Evolutionary conservation across 1,284 basidiomycete species (phyloP).

Genomic region (Irpex lacteus): DNA sequence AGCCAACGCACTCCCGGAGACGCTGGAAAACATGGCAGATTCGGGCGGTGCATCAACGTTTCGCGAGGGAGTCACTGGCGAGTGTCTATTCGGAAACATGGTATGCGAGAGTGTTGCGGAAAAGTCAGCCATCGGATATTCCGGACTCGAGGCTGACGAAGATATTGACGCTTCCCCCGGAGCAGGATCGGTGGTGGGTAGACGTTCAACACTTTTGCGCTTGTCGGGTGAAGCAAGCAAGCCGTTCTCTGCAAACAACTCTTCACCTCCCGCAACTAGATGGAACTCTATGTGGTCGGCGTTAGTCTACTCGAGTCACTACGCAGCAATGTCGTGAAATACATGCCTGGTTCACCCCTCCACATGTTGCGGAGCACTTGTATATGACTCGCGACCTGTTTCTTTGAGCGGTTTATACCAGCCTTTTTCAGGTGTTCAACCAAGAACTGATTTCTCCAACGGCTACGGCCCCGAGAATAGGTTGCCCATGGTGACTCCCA

Average conservation of each 20-base stretch:
- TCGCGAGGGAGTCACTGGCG: slow-evolving; percentile 3
- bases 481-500: slow-evolving; percentile 78
- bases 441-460: slow-evolving; percentile 80
- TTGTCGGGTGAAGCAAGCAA: slow-evolving; percentile 31
- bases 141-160: slow-evolving; percentile 17
- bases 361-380: slow-evolving; percentile 83
- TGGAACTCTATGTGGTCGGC: slow-evolving; percentile 46
- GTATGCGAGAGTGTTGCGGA: background rate
- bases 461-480: slow-evolving; percentile 69
- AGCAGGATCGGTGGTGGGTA: slow-evolving; percentile 15
- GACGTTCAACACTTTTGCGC: slow-evolving; percentile 12
- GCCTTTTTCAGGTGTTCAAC: slow-evolving; percentile 70
- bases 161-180: slow-evolving; percentile 15
- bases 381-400: slow-evolving; percentile 81
- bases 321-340: slow-evolving; percentile 2
- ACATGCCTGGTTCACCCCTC: slow-evolving; percentile 72
- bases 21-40: slow-evolving; percentile 7
- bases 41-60: background rate
- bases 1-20: slow-evolving; percentile 8
- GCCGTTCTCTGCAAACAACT: slow-evolving; percentile 54
- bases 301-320: slow-evolving; percentile 18
- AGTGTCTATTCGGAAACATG: slow-evolving; percentile 4
- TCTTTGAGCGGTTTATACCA: slow-evolving; percentile 71
- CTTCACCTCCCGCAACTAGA: slow-evolving; percentile 73
- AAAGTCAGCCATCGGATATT: slow-evolving; percentile 6